Evolutionary conservation across 139 green algal species (phyloP).

Genomic region (Chlamydomonas sp.): DNA sequence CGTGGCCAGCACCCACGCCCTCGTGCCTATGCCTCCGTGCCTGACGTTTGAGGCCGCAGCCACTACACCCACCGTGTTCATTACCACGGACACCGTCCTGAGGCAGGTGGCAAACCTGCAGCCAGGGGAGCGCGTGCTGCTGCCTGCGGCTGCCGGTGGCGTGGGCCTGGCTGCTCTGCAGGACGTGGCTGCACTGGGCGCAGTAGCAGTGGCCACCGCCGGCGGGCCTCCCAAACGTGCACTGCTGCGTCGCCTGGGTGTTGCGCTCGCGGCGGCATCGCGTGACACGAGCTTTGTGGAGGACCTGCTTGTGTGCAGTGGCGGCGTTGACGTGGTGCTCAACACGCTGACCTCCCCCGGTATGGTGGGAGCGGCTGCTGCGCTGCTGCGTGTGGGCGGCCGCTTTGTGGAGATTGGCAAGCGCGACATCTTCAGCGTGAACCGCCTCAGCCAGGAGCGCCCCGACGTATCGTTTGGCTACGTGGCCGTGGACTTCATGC

Average conservation of each 20-base stretch:
- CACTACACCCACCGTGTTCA: constrained; percentile 72
- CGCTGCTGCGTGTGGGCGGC: constrained; percentile 46
- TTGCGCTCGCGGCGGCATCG: constrained; percentile 29
- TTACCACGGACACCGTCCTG: constrained; percentile 36
- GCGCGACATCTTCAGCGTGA: constrained; percentile 70
- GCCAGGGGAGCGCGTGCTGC: constrained; percentile 44
- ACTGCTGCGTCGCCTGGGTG: constrained; percentile 48
- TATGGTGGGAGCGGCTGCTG: constrained; percentile 60
- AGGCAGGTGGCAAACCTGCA: constrained; percentile 33
- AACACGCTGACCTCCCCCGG: constrained; percentile 79
- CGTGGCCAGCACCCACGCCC: constrained; percentile 31
- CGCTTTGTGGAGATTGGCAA: constrained; percentile 83
- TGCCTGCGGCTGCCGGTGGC: constrained; percentile 72
- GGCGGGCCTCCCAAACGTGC: constrained; percentile 61
- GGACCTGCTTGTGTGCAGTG: constrained; percentile 9
- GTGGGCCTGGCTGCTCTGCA: constrained; percentile 71
- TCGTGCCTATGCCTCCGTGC: constrained; percentile 58
- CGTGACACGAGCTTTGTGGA: constrained; percentile 37
- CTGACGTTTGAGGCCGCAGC: constrained; percentile 65
- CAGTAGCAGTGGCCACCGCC: constrained; percentile 45
- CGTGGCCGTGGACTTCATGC: constrained; percentile 37
- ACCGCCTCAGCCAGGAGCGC: constrained; percentile 54
- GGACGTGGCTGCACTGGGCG: constrained; percentile 33
- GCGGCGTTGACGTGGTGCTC: constrained; percentile 57
- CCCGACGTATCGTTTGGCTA: constrained; percentile 55